Evolutionary conservation across 768 basidiomycete species (phyloP).

Genomic region (Leccinum ochraceum): DNA sequence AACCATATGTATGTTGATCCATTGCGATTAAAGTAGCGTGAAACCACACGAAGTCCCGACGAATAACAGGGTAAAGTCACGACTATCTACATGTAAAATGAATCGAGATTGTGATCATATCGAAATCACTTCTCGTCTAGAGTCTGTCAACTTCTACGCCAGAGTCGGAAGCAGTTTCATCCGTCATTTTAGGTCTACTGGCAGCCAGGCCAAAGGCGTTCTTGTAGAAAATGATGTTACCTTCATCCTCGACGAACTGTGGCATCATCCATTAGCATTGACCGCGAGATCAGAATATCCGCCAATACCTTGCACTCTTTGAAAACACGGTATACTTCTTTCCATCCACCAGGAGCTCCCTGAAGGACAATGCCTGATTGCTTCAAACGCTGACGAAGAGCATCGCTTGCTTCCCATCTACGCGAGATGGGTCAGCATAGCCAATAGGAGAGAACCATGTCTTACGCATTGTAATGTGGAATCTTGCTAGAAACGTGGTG

Average conservation of each 20-base stretch:
- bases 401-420: conserved; percentile 89
- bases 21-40: conserved; percentile 3
- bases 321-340: conserved; percentile 70
- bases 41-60: neutral
- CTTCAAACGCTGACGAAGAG: conserved; percentile 73
- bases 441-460: neutral
- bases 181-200: conserved; percentile 63
- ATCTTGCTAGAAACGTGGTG: conserved; percentile 96
- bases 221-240: conserved; percentile 90
- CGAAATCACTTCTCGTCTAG: conserved; percentile 21
- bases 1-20: neutral
- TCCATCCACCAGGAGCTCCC: conserved; percentile 78
- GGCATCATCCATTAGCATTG: neutral
- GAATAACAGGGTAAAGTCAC: neutral
- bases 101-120: conserved; percentile 9
- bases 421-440: neutral
- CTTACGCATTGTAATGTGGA: conserved; percentile 87
- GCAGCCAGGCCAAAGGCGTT: conserved; percentile 79
- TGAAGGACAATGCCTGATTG: conserved; percentile 61
- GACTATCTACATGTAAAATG: conserved; percentile 11
- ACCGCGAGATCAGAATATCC: neutral
- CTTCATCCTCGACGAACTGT: conserved; percentile 92
- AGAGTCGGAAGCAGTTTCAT: conserved; percentile 61
- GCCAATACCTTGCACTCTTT: conserved; percentile 57
- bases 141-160: conserved; percentile 57